Conservation (phyloP, 202 grass and related monocot species). For the Zoysia matrella region DNA sequence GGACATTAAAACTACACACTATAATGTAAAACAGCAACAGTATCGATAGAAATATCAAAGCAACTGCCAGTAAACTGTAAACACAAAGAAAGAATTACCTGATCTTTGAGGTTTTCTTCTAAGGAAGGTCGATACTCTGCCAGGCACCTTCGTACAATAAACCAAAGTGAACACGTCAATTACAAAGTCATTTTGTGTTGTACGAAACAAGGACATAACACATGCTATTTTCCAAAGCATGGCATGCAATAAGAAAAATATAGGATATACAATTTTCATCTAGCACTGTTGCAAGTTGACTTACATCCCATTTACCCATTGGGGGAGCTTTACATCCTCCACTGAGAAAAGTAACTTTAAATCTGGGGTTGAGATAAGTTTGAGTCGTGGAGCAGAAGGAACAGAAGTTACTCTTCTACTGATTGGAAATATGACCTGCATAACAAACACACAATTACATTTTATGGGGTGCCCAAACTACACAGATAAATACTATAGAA, state of each 20-base stretch:
- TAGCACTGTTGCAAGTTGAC: constrained; percentile 37
- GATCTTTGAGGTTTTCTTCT: constrained; percentile 77
- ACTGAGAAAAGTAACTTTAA: constrained; percentile 83
- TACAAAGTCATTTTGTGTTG: neutral
- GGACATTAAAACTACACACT: constrained; percentile 11
- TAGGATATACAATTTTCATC: constrained; percentile 7
- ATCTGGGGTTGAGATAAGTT: constrained; percentile 81
- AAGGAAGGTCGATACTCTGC: constrained; percentile 76
- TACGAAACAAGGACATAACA: neutral
- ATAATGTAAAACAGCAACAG: constrained; percentile 14
- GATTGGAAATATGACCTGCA: constrained; percentile 61
- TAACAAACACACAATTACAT: too few species aligned
- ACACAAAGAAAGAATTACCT: constrained; percentile 52
- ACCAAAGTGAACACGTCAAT: constrained; percentile 36
- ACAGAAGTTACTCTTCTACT: constrained; percentile 63
- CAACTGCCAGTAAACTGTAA: constrained; percentile 7
- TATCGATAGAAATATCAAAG: constrained; percentile 21
- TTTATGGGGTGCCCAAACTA: too few species aligned
- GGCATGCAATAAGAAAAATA: neutral
- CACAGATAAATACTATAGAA: neutral
- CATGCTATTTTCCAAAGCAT: neutral
- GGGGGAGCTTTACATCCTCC: constrained; percentile 82
- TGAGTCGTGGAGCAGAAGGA: constrained; percentile 81
- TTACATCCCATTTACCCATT: constrained; percentile 95
- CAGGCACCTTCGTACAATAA: constrained; percentile 70